phyloP scores from a whole-genome alignment of 352 stramenopile species.

The Phytophthora fragariae region DNA sequence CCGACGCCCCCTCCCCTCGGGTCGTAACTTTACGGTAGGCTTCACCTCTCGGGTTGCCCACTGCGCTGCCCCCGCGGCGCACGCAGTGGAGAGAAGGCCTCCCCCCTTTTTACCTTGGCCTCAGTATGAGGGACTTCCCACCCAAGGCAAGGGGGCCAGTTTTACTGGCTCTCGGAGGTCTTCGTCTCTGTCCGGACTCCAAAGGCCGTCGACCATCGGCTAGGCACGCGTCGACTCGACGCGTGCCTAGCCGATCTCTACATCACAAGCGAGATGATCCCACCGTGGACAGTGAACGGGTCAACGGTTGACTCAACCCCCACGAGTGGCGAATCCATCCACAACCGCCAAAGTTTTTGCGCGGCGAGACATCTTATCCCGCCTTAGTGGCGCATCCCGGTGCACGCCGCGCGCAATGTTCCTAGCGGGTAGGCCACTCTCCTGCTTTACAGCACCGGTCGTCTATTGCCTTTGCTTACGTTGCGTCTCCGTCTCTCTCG shows the following conservation, averaged over 20 bases:
- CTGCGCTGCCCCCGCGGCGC: too few species aligned
- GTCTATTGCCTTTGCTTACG: not conserved
- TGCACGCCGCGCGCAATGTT: constrained; percentile 22
- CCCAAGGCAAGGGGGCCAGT: too few species aligned
- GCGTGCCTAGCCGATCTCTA: not conserved
- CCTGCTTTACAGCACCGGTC: not conserved
- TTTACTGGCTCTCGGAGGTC: too few species aligned
- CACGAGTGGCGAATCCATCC: not conserved
- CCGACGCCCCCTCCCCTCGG: too few species aligned
- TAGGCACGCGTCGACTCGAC: too few species aligned
- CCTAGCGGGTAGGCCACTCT: not conserved
- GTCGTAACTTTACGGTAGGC: too few species aligned
- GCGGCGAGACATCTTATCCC: not conserved
- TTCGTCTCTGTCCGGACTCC: too few species aligned
- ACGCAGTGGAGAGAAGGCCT: too few species aligned
- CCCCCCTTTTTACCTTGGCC: too few species aligned
- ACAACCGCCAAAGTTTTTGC: not conserved
- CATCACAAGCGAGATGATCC: not conserved
- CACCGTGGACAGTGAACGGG: not conserved
- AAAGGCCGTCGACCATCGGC: too few species aligned
- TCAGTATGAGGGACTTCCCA: too few species aligned
- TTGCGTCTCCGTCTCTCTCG: not conserved
- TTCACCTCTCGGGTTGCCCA: too few species aligned
- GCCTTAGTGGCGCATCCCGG: not conserved
- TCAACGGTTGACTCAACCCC: not conserved